Conservation (phyloP, 2,329 filamentous ascomycete genomes). For the Clathrospora elynae region DNA sequence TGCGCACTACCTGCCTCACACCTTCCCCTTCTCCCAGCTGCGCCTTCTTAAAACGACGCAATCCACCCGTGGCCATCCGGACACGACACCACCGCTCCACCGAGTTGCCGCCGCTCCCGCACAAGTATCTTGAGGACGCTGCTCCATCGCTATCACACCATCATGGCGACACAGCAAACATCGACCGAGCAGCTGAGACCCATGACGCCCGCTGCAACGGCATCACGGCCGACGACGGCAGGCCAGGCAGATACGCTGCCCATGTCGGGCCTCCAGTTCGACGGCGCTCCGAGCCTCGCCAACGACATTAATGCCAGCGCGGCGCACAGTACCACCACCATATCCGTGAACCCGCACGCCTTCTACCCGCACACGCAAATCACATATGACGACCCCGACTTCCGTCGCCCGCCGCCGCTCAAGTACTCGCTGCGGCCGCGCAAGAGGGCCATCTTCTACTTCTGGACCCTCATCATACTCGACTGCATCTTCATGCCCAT, state of each 20-base stretch:
- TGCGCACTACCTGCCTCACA: slow-evolving; percentile 19
- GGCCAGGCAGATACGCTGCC: slow-evolving; percentile 19
- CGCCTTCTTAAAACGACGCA: slow-evolving; percentile 19
- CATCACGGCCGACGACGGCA: slow-evolving; percentile 15
- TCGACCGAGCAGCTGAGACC: slow-evolving; percentile 41
- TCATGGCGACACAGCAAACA: slow-evolving; percentile 37
- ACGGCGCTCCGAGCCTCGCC: slow-evolving; percentile 21
- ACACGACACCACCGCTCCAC: slow-evolving; percentile 22
- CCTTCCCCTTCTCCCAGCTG: slow-evolving; percentile 3
- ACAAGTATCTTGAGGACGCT: slow-evolving; percentile 1
- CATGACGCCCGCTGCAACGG: slow-evolving; percentile 16
- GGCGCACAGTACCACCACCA: slow-evolving; percentile 34
- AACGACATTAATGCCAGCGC: too few relatives aligned
- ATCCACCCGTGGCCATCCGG: slow-evolving; percentile 35
- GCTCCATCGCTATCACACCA: slow-evolving; percentile 5
- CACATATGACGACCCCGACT: slow-evolving; percentile 48
- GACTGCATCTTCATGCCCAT: slow-evolving; percentile 65
- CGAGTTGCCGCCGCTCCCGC: slow-evolving; percentile 20
- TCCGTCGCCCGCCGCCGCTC: slow-evolving; percentile 56
- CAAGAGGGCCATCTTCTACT: slow-evolving; percentile 62
- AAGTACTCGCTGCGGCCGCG: slow-evolving; percentile 61
- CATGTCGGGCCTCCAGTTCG: slow-evolving; percentile 28
- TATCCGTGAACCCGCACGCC: slow-evolving; percentile 41
- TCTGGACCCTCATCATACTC: slow-evolving; percentile 64
- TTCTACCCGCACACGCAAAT: slow-evolving; percentile 50